A percentile compares a stretch with the other conserved stretches of the same genome.
Conservation (phyloP, 352 stramenopile species). For the Pythium periplocum region DNA sequence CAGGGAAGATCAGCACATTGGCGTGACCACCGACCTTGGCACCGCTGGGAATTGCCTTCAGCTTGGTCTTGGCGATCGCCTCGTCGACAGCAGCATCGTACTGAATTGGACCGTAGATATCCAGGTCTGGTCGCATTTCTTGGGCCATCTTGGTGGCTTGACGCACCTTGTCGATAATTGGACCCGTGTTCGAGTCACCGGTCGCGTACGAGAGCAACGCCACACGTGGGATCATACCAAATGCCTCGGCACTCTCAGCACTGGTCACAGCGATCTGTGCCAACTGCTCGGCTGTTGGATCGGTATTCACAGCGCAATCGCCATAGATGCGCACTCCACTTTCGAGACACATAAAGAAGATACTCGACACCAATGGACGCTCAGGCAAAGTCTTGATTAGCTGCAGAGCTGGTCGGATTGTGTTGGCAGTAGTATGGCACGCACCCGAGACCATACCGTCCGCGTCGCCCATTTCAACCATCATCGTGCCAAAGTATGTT, state of each 20-base stretch:
- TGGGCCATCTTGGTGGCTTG: constrained; percentile 70
- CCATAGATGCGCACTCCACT: constrained; percentile 78
- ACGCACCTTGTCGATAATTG: constrained; percentile 81
- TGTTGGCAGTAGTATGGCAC: constrained; percentile 83
- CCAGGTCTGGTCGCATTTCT: constrained; percentile 53
- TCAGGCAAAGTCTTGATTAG: constrained; percentile 79
- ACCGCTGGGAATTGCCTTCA: constrained; percentile 53
- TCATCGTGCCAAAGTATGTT: constrained; percentile 84
- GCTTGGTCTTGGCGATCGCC: constrained; percentile 77
- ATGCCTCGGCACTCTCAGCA: constrained; percentile 68
- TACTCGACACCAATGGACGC: constrained; percentile 67
- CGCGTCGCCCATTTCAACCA: constrained; percentile 73
- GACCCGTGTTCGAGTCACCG: constrained; percentile 69
- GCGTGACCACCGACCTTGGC: constrained; percentile 71
- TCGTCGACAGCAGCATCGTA: constrained; percentile 79
- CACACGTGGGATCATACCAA: constrained; percentile 77
- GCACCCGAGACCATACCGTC: constrained; percentile 86
- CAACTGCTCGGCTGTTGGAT: constrained; percentile 66
- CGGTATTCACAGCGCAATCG: constrained; percentile 83
- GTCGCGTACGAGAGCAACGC: constrained; percentile 84
- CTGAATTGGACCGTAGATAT: constrained; percentile 86
- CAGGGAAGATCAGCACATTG: constrained; percentile 85
- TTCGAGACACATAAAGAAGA: constrained; percentile 88
- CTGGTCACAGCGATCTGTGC: constrained; percentile 77
- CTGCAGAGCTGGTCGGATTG: constrained; percentile 83